Evolutionary conservation across 2,329 filamentous ascomycete species (phyloP).

Genomic region (Fusarium multiceps): DNA sequence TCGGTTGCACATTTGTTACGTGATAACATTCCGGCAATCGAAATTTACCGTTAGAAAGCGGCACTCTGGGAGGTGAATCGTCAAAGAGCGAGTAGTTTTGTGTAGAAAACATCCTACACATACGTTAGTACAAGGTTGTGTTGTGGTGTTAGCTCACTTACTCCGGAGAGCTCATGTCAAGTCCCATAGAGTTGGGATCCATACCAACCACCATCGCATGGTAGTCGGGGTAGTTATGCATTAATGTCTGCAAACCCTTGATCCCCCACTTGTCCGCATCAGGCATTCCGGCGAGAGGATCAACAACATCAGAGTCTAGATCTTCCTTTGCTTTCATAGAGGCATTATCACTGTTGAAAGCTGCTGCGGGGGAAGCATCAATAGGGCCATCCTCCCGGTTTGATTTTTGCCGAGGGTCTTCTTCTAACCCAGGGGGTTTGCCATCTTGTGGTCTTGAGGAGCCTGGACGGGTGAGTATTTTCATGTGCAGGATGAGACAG

Average conservation of each 20-base stretch:
- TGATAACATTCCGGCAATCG: slow-evolving; percentile 73
- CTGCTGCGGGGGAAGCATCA: slow-evolving; percentile 57
- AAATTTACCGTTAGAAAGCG: slow-evolving; percentile 62
- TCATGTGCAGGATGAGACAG: background rate
- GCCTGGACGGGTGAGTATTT: slow-evolving; percentile 45
- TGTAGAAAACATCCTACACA: slow-evolving; percentile 63
- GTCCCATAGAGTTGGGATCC: slow-evolving; percentile 66
- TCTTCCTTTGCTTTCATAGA: slow-evolving; percentile 57
- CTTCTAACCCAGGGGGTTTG: slow-evolving; percentile 54
- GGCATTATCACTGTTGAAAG: slow-evolving; percentile 59
- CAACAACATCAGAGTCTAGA: slow-evolving; percentile 60
- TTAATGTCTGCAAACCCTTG: slow-evolving; percentile 71
- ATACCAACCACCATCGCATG: slow-evolving; percentile 70
- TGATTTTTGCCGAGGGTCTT: slow-evolving; percentile 60
- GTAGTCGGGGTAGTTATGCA: slow-evolving; percentile 73
- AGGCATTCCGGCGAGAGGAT: slow-evolving; percentile 71
- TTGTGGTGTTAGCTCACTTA: slow-evolving; percentile 52
- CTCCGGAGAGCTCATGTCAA: slow-evolving; percentile 69
- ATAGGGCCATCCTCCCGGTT: slow-evolving; percentile 55
- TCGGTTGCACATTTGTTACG: slow-evolving; percentile 72
- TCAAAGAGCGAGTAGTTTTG: slow-evolving; percentile 72
- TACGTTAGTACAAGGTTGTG: slow-evolving; percentile 29
- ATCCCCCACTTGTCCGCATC: slow-evolving; percentile 72
- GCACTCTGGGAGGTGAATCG: slow-evolving; percentile 67
- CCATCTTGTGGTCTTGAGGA: slow-evolving; percentile 58